Evolutionary conservation across 305 asterid species (phyloP).

Genomic region (Salvia sclarea): DNA sequence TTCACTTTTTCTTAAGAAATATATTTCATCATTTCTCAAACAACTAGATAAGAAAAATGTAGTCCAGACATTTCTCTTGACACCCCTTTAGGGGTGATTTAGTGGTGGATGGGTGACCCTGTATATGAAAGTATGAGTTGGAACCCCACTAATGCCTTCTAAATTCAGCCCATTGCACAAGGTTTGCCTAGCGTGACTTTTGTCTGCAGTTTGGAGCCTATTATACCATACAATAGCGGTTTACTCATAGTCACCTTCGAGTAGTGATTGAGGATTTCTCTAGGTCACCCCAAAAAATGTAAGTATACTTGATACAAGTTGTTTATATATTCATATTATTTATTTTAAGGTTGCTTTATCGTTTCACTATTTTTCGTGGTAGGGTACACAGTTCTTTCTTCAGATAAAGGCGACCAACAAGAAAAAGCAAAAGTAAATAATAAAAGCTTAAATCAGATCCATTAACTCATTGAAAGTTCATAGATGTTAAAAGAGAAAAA

Average conservation of each 20-base stretch:
- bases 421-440: not conserved
- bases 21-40: conserved; percentile 1
- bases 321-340: not conserved
- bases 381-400: not conserved
- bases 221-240: not conserved
- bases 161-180: not conserved
- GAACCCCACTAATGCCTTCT: not conserved
- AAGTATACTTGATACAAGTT: not conserved
- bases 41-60: not conserved
- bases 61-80: conserved; percentile 13
- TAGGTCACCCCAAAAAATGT: not conserved
- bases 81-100: not conserved
- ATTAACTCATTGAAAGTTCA: not conserved
- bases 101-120: not conserved
- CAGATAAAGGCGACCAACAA: not conserved
- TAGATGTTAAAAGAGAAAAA: conserved; percentile 1
- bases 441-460: not conserved
- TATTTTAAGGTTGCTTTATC: conserved; percentile 15
- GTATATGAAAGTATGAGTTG: not conserved
- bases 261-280: not conserved
- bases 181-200: not conserved
- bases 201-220: not conserved
- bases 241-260: not conserved
- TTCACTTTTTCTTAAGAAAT: not conserved
- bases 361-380: not conserved